Evolutionary conservation across 2,329 filamentous ascomycete genomes (phyloP).

Genomic region (Hymenoscyphus albidus): DNA sequence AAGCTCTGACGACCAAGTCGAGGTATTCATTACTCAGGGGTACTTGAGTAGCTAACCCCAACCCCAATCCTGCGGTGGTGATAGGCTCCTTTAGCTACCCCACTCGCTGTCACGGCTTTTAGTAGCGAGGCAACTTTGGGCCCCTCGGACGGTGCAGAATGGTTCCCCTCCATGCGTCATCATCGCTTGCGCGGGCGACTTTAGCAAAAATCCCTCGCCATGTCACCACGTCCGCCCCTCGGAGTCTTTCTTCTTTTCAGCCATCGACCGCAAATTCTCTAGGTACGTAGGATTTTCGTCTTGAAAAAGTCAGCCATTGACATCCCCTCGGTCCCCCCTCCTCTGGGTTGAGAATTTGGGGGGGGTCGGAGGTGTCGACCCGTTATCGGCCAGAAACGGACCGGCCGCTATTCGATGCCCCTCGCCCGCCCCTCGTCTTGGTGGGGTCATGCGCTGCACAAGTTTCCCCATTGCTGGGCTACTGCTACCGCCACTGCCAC

Average conservation of each 20-base stretch:
- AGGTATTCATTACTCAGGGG: background rate
- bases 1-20: background rate
- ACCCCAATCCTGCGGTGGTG: background rate
- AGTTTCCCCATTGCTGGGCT: conserved; percentile 4
- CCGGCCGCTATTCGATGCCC: background rate
- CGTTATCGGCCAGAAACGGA: conserved; percentile 21
- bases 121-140: conserved; percentile 7
- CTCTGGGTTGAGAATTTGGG: too few species aligned
- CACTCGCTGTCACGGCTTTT: background rate
- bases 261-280: conserved; percentile 16
- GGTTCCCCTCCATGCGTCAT: conserved; percentile 17
- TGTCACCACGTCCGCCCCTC: conserved; percentile 11
- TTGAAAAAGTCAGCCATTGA: background rate
- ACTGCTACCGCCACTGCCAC: background rate
- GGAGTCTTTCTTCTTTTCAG: conserved; percentile 20
- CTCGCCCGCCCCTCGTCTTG: conserved; percentile 14
- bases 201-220: conserved; percentile 6
- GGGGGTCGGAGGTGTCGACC: background rate
- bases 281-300: conserved; percentile 23
- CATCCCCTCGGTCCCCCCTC: too few species aligned
- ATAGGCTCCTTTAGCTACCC: background rate
- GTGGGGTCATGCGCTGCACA: conserved; percentile 26
- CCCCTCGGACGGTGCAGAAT: background rate
- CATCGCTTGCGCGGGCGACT: conserved; percentile 12
- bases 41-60: background rate